A percentile compares a stretch with the other conserved stretches of the same genome.
These are phyloP conservation scores for Gamsiella multidivaricata DNA, from an alignment of 192 early-diverging fungal species.

Conservation along the genomic window DNA sequence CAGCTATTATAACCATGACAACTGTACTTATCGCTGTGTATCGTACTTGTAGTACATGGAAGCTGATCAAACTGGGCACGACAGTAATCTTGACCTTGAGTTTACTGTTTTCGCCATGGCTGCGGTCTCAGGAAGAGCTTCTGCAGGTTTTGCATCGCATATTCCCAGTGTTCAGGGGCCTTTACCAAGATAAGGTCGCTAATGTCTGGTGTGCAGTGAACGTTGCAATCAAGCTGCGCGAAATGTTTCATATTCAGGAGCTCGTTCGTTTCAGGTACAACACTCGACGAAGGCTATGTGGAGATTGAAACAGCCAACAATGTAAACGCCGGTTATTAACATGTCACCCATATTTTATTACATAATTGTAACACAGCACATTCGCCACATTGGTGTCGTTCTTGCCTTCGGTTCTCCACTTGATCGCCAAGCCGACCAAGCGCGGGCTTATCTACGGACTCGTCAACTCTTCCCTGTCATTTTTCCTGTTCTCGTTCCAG, in stretches of 20 bases:
- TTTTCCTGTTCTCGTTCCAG: constrained; percentile 98
- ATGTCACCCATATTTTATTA: too few relatives aligned
- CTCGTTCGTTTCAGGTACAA: constrained; percentile 77
- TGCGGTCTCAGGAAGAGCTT: constrained; percentile 68
- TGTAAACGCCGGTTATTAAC: too few relatives aligned
- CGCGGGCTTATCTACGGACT: constrained; percentile 75
- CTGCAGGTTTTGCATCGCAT: constrained; percentile 84
- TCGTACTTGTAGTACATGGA: constrained; percentile 22
- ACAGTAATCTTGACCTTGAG: constrained; percentile 80
- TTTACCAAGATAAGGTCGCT: constrained; percentile 99
- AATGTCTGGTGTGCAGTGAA: constrained; percentile 97
- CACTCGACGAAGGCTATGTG: too few relatives aligned
- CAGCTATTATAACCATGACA: too few relatives aligned
- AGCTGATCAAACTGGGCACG: constrained; percentile 73
- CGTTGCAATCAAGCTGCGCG: constrained; percentile 84
- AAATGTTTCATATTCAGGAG: constrained; percentile 66
- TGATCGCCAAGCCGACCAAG: constrained; percentile 69
- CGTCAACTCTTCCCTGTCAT: constrained; percentile 82
- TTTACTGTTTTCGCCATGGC: constrained; percentile 76
- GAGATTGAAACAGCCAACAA: not conserved
- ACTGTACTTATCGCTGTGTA: not conserved
- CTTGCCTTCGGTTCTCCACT: constrained; percentile 76
- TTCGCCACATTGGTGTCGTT: constrained; percentile 73
- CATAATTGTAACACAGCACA: constrained; percentile 58
- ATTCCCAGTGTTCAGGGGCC: constrained; percentile 92